Evolutionary conservation across 2,329 filamentous ascomycete species (phyloP).

Genomic region (Cladosporium colombiae): DNA sequence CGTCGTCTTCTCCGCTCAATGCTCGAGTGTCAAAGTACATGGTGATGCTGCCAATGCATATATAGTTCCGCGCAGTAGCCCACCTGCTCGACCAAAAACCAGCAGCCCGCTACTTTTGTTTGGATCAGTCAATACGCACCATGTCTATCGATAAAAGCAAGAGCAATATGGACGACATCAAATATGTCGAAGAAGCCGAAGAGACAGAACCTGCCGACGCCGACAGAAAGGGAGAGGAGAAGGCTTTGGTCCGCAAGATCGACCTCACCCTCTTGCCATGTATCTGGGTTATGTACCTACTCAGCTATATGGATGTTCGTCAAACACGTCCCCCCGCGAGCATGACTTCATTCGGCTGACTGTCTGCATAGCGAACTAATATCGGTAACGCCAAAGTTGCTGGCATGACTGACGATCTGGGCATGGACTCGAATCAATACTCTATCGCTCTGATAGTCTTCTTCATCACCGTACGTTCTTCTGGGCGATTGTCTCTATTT

Average conservation of each 20-base stretch:
- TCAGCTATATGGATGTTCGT: conserved; percentile 48
- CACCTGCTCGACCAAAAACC: neutral
- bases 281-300: conserved; percentile 54
- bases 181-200: conserved; percentile 28
- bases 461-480: conserved; percentile 31
- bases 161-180: conserved; percentile 23
- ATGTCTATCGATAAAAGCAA: conserved; percentile 11
- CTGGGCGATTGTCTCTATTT: neutral
- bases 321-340: neutral
- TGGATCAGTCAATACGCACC: neutral
- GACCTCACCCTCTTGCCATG: conserved; percentile 50
- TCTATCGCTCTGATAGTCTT: conserved; percentile 56
- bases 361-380: conserved; percentile 31
- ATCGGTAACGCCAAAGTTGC: conserved; percentile 56
- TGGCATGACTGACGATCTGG: conserved; percentile 51
- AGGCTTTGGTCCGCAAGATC: conserved; percentile 47
- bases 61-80: neutral
- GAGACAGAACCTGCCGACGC: conserved; percentile 9
- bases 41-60: neutral
- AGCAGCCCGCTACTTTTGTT: neutral
- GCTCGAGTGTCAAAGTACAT: neutral
- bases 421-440: conserved; percentile 52
- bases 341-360: neutral
- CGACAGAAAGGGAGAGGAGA: conserved; percentile 39
- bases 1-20: neutral